Base-by-base conservation (phyloP, 768 basidiomycete genomes). In the Lactifluus subvellereus region DNA sequence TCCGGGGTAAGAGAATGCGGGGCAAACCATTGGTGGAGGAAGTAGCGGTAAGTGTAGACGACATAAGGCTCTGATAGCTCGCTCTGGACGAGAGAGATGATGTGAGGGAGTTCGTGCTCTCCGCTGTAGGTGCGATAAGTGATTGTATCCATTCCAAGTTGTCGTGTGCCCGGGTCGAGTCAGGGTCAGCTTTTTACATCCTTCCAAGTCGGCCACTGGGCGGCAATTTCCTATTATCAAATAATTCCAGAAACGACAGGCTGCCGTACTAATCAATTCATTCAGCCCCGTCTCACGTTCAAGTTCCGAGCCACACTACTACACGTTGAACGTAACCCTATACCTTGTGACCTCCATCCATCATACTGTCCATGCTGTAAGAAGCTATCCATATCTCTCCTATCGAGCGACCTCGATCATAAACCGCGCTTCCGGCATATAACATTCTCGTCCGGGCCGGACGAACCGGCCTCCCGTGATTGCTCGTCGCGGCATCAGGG, bases 21-120 rank as follows among this genome's bases (percentile, higher is more conserved):
- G 30, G 77, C 92, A 69, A 60, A 97, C 97, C 97, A 99, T 69
- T 94, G 90, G 72, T 94, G 85, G 7, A 99, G 82, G 73, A 99
- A 99, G 74, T 99, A 98, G 2, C 95, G 88, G 69, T 94, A 98
- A 0, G 95, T 98, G 76, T 96, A 98, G 48, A 93, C 86, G 57
- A 96, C 92, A 75, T 94, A 98, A 48, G 96, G 96, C 75, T 98
- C 95, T 67, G 89, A 92, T 70, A 98, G 84, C 76, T 97, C 94
- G 70, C 81, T 87, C 77, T 95, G 89, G 4, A 96, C 89, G 62
- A 98, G 82, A 20, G 81, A 79, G 84, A 96, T 93, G 70, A 98
- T 88, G 67, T 85, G 84, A 6, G 85, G 84, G 49, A 94, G 80
- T 74, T 94, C 91, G 7, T 81, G 76, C 75, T 92, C 89, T 69